Percentiles rank a stretch among this genome's conserved stretches.
phyloP scores from a whole-genome alignment of 106 monocot species.

The Allium cepa region DNA sequence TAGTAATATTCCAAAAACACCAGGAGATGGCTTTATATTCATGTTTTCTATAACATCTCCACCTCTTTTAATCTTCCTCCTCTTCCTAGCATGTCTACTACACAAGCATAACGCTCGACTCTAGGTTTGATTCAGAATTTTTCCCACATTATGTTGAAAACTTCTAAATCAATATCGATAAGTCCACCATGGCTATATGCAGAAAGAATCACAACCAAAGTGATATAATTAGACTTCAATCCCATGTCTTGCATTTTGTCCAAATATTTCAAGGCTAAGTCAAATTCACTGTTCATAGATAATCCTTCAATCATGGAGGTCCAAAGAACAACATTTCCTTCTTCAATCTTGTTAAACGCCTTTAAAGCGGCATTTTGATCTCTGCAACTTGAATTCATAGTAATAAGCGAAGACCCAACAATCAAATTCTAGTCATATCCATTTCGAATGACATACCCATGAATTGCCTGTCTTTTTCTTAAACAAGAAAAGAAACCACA shows the following conservation, averaged over 20 bases:
- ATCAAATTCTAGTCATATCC: constrained; percentile 25
- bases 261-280: constrained; percentile 22
- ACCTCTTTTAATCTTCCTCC: constrained; percentile 33
- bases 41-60: constrained; percentile 25
- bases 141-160: constrained; percentile 30
- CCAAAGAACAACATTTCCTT: constrained; percentile 31
- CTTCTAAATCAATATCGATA: constrained; percentile 21
- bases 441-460: constrained; percentile 35
- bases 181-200: constrained; percentile 49
- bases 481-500: constrained; percentile 42
- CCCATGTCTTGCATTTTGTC: constrained; percentile 24
- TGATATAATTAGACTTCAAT: constrained; percentile 25
- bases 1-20: constrained; percentile 33
- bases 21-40: constrained; percentile 19
- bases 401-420: constrained; percentile 27
- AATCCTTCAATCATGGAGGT: constrained; percentile 53
- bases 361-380: constrained; percentile 22
- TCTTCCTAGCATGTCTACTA: constrained; percentile 44
- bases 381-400: constrained; percentile 42
- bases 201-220: constrained; percentile 38
- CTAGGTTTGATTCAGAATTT: constrained; percentile 26
- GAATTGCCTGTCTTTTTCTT: constrained; percentile 36
- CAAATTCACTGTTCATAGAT: constrained; percentile 23
- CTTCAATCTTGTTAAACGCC: constrained; percentile 14
- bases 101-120: constrained; percentile 34